Evolutionary conservation across 495 filamentous ascomycete genomes (phyloP), one percentile per base, ranked within the genome.

Genomic region (Entonaema liquescens): DNA sequence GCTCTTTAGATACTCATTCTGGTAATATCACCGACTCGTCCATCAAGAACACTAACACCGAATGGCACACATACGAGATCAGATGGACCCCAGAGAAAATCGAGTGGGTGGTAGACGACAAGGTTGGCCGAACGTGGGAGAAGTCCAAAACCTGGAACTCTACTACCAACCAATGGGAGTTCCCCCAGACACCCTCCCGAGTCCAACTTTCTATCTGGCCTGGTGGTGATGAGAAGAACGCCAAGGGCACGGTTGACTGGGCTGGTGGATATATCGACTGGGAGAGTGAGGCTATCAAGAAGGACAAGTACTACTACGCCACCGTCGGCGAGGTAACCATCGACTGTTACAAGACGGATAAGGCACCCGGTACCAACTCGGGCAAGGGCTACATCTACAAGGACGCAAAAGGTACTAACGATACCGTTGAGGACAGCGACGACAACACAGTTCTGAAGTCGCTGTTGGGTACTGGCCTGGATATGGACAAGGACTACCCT

Each of bases 171-270:
- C 89, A 88, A 73, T 99, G 90, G 87, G 83, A 91, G 73, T 99
- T 87, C 85, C 95, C 95, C 17, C 95, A 98, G 81, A 97, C 93
- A 2, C 95, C 95, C 2, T 79, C 96, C n/a, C 92, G 95, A 69
- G 87, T 99, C 57, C 92, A 98, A 82, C 84, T 99, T 68, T 98
- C 96, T 12, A 88, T 98, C 76, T 99, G 95, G 95, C 96, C 95
- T 64, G 95, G 92, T 69, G 95, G 95, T 73, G 85, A 90, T 52
- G 79, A 89, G 21, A 85, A 87, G 79, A 97, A 97, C 76, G 91
- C 87, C 28, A 61, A 89, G 73, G 95, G 96, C 66, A 98, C 95
- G 15, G 88, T 97, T 68, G 86, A 88, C 53, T 99, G 95, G 95
- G 91, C 95, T 13, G 95, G 95, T 73, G 95, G 95, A 66, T 80